Base-by-base conservation (phyloP, 2,329 filamentous ascomycete species). In the Hortaea werneckii region DNA sequence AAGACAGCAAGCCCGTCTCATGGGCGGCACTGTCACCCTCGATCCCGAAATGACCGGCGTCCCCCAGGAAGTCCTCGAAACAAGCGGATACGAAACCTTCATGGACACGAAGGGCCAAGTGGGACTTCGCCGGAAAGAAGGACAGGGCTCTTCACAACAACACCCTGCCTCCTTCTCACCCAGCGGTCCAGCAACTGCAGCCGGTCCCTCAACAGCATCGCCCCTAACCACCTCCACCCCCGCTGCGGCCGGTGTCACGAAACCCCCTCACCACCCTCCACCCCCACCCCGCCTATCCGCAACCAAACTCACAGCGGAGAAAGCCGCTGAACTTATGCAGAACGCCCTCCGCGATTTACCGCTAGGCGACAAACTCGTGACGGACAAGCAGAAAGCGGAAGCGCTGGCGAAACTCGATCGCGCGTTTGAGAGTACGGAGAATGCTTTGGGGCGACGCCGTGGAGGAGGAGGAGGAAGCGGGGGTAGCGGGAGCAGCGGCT, bases 1-100 rank as follows among this genome's bases (percentile, higher is more conserved):
- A 52, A 37, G 54, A 49, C 32, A 26, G 29, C 37, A 26, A 34
- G 78, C 88, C 43, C 75, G 80, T 46, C 78, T 82, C 42, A 74
- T 86, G 47, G 69, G 59, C 9, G 50, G n/a, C 4, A 49, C 10
- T 20, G 37, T 39, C 10, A 39, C 37, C 10, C 13, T 39, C 10
- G 37, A n/a, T 8, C 10, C 10, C 37, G 37, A 39, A 13, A 26
- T 20, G 37, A 26, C 8, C 41, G 13, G 29, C 20, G 69, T 73
- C 0, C 70, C 70, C 2, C 62, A 67, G 34, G 71, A 74, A 49
- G 69, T 74, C 1, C 63, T 73, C 6, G 70, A 72, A 43, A 66
- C 69, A 40, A 67, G 71, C 49, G 69, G 68, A 3, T 73, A 73
- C 47, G 71, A 74, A 54, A 73, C 70, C 1, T 73, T 72, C 48